These are phyloP conservation scores for Ogataea haglerorum DNA, from an alignment of 805 yeast genomes.

Conservation along the genomic window DNA sequence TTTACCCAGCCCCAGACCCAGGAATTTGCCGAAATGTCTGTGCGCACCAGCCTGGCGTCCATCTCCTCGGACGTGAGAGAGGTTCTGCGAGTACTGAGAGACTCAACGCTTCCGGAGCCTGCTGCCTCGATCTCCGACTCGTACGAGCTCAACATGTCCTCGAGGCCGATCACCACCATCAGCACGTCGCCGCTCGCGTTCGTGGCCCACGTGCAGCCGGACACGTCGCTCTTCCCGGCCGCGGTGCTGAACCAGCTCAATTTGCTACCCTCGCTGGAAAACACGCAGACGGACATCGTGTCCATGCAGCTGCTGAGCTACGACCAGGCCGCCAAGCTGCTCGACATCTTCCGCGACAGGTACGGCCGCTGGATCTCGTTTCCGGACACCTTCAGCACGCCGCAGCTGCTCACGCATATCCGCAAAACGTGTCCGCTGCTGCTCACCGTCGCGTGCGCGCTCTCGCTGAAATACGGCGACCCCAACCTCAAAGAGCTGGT, in stretches of 20 bases:
- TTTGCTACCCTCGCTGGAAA: slow-evolving; percentile 8
- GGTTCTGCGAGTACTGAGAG: slow-evolving; percentile 12
- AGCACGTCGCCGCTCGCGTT: slow-evolving; percentile 44
- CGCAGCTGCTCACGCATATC: slow-evolving; percentile 46
- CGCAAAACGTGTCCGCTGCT: slow-evolving; percentile 54
- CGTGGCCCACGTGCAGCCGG: slow-evolving; percentile 34
- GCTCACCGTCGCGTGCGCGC: slow-evolving; percentile 62
- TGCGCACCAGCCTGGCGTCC: slow-evolving; percentile 4
- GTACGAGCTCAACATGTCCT: slow-evolving; percentile 12
- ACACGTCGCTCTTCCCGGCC: slow-evolving; percentile 28
- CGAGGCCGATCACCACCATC: slow-evolving; percentile 29
- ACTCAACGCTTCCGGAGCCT: slow-evolving; percentile 11
- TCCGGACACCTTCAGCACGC: slow-evolving; percentile 50
- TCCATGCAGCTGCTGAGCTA: slow-evolving; percentile 45
- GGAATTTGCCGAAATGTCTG: not conserved
- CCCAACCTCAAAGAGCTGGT: slow-evolving; percentile 37
- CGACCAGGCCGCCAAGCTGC: slow-evolving; percentile 45
- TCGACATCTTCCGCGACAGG: slow-evolving; percentile 58
- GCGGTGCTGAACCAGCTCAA: slow-evolving; percentile 12
- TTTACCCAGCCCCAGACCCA: not conserved
- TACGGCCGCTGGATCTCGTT: slow-evolving; percentile 79
- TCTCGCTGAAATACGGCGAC: slow-evolving; percentile 53
- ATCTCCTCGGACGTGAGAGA: slow-evolving; percentile 14
- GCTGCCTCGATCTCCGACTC: not conserved
- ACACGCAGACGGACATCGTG: slow-evolving; percentile 42